Evolutionary conservation across 495 filamentous ascomycete species (phyloP), one percentile per base, ranked within the genome.

Genomic region (Daldinia bambusicola): DNA sequence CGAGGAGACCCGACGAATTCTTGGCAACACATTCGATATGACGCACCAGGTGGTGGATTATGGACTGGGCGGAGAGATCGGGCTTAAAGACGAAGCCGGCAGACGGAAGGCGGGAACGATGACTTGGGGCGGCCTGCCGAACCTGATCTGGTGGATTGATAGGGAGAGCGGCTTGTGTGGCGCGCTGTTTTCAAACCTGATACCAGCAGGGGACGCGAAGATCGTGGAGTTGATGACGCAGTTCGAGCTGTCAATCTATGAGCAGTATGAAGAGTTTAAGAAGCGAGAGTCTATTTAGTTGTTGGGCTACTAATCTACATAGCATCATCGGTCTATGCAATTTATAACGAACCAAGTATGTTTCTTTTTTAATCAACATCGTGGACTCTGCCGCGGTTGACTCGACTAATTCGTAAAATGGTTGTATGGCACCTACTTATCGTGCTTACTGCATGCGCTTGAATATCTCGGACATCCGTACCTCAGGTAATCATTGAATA

Each of bases 71-170:
- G 79, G 78, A 43, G 14, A 74, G 70, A 32, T 81, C 40, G 67
- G 74, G 8, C 73, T 66, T 34, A 73, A 66, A 51, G 63, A 70
- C 40, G 50, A 59, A 13, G 55, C 65, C 5, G 55, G 22, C 20
- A 45, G 75, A 14, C 57, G 78, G 18, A 75, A 60, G 52, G 72
- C 56, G 16, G 78, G 77, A 41, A 79, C 74, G 14, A 36, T 81
- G 68, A 61, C 74, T 36, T 82, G 79, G 80, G 75, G 74, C 14
- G 80, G 80, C 0, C 48, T 74, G 55, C 76, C 73, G 57, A 82
- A 81, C 14, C 16, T 66, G 41, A 71, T 62, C 43, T 71, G 69
- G 69, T 80, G 76, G 61, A 74, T 82, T 52, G 79, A 81, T 55
- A 72, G 77, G 18, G 56, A 59, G 12, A 55, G 70, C 0, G 79